Base-by-base conservation (phyloP, 768 basidiomycete species). In the Suillus decipiens region DNA sequence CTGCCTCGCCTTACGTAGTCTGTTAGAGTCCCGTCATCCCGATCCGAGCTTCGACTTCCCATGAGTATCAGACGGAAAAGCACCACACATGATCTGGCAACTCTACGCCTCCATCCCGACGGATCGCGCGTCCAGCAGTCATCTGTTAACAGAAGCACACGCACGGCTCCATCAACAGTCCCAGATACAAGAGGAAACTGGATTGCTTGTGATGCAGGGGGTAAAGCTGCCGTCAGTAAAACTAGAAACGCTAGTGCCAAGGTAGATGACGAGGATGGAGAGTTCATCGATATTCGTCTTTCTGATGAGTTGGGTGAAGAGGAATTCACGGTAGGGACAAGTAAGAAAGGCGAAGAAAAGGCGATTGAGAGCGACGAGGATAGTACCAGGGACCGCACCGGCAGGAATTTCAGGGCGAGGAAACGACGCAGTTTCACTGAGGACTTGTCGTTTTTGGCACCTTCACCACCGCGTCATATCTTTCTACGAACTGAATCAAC, bases 121-220 rank as follows among this genome's bases (percentile, higher is more conserved):
- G 89, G 88, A 6, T 80, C 80, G 28, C 85, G 89, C 45, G 85
- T 89, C 5, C 76, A 81, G 50, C 83, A 79, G 62, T 73, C 74
- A n/a, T 70, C 78, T 4, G 65, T 59, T 5, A 84, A 81, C 47
- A 63, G 71, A 2, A 69, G 71, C 31, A 70, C 67, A 7, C 75
- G 78, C 61, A 77, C 73, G 36, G 76, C 78, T 19, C 73, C 67
- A 37, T 70, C 71, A 50, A 72, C 78, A 15, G 72, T 81, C 3
- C 76, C 78, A 59, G 83, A 86, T 71, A 61, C 76, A 2, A 79
- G 83, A 54, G 86, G 84, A 14, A 87, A 88, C 64, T 89, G 87
- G 86, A 81, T 89, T 24, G 89, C 89, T 11, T 76, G 71, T 39
- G 88, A 90, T 69, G 89, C 89, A 2, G 88, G 83, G 19, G 89